phyloP scores from a whole-genome alignment of 495 filamentous ascomycete species.

The Glarea lozoyensis region DNA sequence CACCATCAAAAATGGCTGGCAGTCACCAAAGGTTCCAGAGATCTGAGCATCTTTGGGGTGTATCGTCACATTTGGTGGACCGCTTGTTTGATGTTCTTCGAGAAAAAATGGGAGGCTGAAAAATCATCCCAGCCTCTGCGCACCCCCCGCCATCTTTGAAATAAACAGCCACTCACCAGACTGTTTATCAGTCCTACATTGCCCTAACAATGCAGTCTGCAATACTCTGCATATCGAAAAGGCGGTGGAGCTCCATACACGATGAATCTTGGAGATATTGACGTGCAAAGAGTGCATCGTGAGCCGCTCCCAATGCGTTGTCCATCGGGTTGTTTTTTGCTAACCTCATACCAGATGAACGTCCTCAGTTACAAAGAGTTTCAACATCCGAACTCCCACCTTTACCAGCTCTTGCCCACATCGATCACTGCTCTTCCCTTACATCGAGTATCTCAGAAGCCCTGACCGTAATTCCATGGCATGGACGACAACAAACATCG shows the following conservation, averaged over 20 bases:
- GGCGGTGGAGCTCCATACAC: constrained; percentile 10
- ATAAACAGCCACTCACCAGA: constrained; percentile 11
- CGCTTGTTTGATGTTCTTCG: constrained; percentile 9
- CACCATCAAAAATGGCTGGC: constrained; percentile 13
- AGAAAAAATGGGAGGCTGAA: constrained; percentile 1
- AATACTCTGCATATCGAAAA: constrained; percentile 11
- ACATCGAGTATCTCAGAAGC: constrained; percentile 38
- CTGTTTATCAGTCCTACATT: constrained; percentile 8
- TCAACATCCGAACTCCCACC: constrained; percentile 51
- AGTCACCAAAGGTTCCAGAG: constrained; percentile 7
- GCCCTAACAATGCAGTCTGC: constrained; percentile 11
- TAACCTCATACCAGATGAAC: constrained; percentile 32
- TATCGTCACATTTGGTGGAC: constrained; percentile 10
- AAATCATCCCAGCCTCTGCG: neutral
- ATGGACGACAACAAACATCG: constrained; percentile 39
- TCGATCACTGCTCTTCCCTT: constrained; percentile 37
- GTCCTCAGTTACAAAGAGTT: constrained; percentile 43
- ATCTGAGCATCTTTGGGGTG: constrained; percentile 7
- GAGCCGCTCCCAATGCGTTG: constrained; percentile 14
- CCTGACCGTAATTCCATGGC: constrained; percentile 40
- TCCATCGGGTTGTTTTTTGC: constrained; percentile 6
- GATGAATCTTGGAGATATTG: constrained; percentile 18
- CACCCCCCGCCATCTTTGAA: constrained; percentile 3
- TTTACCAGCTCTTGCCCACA: constrained; percentile 48
- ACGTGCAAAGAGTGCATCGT: constrained; percentile 9